These are phyloP conservation scores for Nymphaea thermarum DNA, from an alignment of 164 flowering plant genomes.

Conservation along the genomic window DNA sequence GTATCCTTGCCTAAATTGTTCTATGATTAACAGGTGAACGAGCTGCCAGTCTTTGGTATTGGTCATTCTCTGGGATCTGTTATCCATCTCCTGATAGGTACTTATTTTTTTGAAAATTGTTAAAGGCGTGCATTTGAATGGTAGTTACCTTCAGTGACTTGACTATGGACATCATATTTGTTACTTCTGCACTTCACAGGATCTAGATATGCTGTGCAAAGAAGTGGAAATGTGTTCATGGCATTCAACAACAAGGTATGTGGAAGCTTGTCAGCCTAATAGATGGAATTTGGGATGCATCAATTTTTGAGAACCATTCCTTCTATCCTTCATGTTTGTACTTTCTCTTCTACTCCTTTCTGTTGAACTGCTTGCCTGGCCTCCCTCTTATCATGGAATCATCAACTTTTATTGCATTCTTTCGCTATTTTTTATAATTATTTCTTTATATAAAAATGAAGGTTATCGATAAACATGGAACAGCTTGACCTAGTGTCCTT, in stretches of 20 bases:
- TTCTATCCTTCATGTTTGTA: too few species aligned
- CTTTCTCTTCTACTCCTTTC: too few species aligned
- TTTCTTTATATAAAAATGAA: too few species aligned
- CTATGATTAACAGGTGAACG: conserved; percentile 30
- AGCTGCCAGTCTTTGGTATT: conserved; percentile 77
- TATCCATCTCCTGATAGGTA: conserved; percentile 89
- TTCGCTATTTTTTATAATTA: too few species aligned
- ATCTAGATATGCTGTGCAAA: conserved; percentile 86
- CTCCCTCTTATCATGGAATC: too few species aligned
- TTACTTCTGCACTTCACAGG: conserved; percentile 25
- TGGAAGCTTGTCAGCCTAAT: not conserved
- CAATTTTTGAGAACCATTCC: not conserved
- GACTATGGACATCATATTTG: not conserved
- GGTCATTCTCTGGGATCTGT: conserved; percentile 95
- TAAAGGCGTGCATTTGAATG: not conserved
- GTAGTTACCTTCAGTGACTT: not conserved
- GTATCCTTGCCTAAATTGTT: conserved; percentile 1
- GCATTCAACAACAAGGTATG: conserved; percentile 88
- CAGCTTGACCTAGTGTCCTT: too few species aligned
- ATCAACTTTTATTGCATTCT: too few species aligned
- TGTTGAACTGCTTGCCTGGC: too few species aligned
- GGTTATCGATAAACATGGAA: too few species aligned
- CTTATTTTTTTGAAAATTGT: not conserved
- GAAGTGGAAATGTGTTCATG: conserved; percentile 75
- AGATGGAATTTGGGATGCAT: not conserved